A percentile compares a stretch with the other conserved stretches of the same genome.
These are phyloP conservation scores for Colletotrichum sp. DNA, from an alignment of 2,329 filamentous ascomycete species.

Conservation along the genomic window DNA sequence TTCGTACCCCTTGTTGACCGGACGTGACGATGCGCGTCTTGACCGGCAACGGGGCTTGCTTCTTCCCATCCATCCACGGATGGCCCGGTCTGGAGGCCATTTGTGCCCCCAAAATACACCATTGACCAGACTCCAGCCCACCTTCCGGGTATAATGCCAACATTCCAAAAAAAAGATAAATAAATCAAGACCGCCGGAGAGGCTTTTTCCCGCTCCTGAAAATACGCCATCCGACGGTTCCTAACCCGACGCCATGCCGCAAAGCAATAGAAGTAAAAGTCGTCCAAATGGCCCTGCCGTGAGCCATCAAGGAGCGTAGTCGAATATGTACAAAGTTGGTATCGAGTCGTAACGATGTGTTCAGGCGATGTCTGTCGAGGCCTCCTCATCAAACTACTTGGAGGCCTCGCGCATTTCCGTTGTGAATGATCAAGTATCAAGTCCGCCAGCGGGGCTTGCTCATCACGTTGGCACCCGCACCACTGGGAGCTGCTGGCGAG, in stretches of 20 bases:
- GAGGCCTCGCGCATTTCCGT: not conserved
- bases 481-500: not conserved
- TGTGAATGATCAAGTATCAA: not conserved
- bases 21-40: not conserved
- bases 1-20: not conserved
- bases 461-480: not conserved
- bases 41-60: not conserved
- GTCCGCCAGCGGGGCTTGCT: constrained; percentile 19
- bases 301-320: constrained; percentile 8
- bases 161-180: not conserved
- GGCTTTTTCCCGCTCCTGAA: not conserved
- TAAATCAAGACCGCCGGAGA: not conserved
- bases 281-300: constrained; percentile 10
- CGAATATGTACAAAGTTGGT: constrained; percentile 10
- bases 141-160: constrained; percentile 15
- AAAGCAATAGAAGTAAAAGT: constrained; percentile 9
- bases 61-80: not conserved
- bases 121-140: constrained; percentile 7
- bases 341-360: not conserved
- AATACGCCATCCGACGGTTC: not conserved
- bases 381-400: not conserved
- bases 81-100: not conserved
- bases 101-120: not conserved
- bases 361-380: not conserved
- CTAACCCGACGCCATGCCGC: constrained; percentile 13